Conservation (phyloP, 805 yeast genomes). For the Candida germanica region DNA sequence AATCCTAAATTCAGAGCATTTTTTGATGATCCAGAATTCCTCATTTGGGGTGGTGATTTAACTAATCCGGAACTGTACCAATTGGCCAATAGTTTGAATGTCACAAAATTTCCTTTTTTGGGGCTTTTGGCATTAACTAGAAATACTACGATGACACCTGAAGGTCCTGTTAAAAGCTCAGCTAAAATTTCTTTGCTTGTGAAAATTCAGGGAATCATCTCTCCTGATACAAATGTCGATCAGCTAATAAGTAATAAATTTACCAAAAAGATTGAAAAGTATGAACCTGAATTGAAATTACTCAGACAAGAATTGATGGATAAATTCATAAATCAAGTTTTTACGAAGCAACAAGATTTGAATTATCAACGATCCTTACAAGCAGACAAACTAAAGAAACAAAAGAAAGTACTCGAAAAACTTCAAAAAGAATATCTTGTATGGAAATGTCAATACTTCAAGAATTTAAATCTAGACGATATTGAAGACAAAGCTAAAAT, state of each 20-base stretch:
- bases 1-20: conserved; percentile 45
- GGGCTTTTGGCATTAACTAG: conserved; percentile 73
- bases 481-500: conserved; percentile 47
- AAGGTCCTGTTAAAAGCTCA: conserved; percentile 49
- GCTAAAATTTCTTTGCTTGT: conserved; percentile 61
- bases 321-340: conserved; percentile 50
- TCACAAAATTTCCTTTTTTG: conserved; percentile 75
- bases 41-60: conserved; percentile 87
- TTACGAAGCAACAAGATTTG: conserved; percentile 70
- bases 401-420: conserved; percentile 22
- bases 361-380: conserved; percentile 71
- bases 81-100: conserved; percentile 69
- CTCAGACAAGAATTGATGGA: conserved; percentile 65
- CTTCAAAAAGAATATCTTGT: conserved; percentile 38
- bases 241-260: conserved; percentile 37
- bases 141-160: conserved; percentile 49
- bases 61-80: conserved; percentile 81
- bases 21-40: conserved; percentile 41
- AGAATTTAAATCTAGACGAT: conserved; percentile 13
- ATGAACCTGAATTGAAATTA: conserved; percentile 57
- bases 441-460: conserved; percentile 25
- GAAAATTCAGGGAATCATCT: conserved; percentile 60
- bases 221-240: conserved; percentile 35
- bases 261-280: conserved; percentile 47
- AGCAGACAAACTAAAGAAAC: conserved; percentile 56